Conservation (phyloP, 2,329 filamentous ascomycete genomes). For the Cladophialophora bantiana region DNA sequence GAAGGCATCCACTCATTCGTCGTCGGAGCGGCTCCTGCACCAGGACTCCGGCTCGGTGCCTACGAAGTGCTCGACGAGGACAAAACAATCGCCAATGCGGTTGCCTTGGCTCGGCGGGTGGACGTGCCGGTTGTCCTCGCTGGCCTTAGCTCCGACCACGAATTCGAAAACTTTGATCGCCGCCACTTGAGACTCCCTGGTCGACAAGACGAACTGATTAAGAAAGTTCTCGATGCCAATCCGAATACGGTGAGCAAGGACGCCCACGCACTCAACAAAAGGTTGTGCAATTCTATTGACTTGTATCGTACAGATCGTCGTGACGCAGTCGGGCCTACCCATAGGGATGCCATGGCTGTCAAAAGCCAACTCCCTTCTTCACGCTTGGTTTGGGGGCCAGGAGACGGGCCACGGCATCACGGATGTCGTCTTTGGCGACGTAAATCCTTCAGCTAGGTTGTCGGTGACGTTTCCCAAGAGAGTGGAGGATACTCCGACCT, state of each 20-base stretch:
- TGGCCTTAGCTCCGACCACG: constrained; percentile 80
- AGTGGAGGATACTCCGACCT: constrained; percentile 74
- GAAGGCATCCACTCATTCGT: constrained; percentile 10
- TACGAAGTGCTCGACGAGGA: not conserved
- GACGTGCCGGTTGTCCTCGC: constrained; percentile 60
- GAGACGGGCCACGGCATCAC: constrained; percentile 81
- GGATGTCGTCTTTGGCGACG: constrained; percentile 75
- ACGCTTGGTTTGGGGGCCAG: constrained; percentile 85
- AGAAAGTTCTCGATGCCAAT: constrained; percentile 68
- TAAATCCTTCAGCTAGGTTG: constrained; percentile 76
- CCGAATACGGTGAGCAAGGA: constrained; percentile 62
- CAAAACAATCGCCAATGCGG: constrained; percentile 62
- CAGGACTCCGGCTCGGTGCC: constrained; percentile 56
- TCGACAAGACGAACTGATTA: constrained; percentile 62
- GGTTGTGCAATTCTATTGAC: not conserved
- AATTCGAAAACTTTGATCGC: constrained; percentile 73
- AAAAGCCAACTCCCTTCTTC: constrained; percentile 64
- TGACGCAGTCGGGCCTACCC: constrained; percentile 78
- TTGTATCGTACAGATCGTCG: constrained; percentile 57
- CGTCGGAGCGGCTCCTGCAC: constrained; percentile 69
- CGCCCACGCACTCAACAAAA: not conserved
- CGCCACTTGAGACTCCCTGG: constrained; percentile 63
- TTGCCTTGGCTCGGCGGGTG: not conserved
- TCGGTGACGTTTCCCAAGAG: constrained; percentile 73
- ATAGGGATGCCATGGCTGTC: constrained; percentile 57